Evolutionary conservation across 495 filamentous ascomycete species (phyloP).

Genomic region (Penicillium antarcticum): DNA sequence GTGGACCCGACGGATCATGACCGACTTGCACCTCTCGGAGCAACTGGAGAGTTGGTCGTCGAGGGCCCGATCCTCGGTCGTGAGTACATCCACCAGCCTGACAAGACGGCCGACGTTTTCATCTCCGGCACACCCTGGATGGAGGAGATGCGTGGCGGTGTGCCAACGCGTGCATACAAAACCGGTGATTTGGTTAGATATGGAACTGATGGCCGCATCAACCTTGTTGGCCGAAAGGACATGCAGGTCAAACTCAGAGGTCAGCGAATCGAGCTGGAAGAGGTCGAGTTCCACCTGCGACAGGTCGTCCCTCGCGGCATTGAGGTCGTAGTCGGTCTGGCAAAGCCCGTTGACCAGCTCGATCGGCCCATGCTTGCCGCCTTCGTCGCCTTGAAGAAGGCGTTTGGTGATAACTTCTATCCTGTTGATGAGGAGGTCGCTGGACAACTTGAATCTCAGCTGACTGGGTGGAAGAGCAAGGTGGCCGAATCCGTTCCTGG

Average conservation of each 20-base stretch:
- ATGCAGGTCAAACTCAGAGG: constrained; percentile 43
- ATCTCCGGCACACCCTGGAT: constrained; percentile 14
- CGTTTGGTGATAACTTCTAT: neutral
- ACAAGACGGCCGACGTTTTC: constrained; percentile 29
- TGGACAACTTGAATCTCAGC: constrained; percentile 4
- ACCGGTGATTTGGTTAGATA: constrained; percentile 18
- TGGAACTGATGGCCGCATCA: neutral
- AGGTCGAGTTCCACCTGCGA: constrained; percentile 28
- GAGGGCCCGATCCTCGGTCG: constrained; percentile 38
- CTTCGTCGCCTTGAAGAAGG: neutral
- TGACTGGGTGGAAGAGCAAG: neutral
- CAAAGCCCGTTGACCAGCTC: neutral
- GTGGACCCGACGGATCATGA: constrained; percentile 25
- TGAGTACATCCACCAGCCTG: constrained; percentile 36
- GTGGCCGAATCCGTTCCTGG: constrained; percentile 13
- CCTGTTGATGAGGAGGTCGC: neutral
- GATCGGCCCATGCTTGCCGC: neutral
- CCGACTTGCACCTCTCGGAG: constrained; percentile 35
- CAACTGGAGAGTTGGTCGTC: constrained; percentile 42
- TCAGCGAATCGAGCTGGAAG: constrained; percentile 42
- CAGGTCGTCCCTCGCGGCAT: constrained; percentile 1
- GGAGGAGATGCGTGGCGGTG: neutral
- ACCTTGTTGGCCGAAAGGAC: constrained; percentile 17
- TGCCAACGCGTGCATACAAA: constrained; percentile 3
- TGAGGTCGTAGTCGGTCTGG: constrained; percentile 3